These are phyloP conservation scores for Aspergillus sclerotialis DNA, from an alignment of 2,329 filamentous ascomycete genomes.

Conservation along the genomic window DNA sequence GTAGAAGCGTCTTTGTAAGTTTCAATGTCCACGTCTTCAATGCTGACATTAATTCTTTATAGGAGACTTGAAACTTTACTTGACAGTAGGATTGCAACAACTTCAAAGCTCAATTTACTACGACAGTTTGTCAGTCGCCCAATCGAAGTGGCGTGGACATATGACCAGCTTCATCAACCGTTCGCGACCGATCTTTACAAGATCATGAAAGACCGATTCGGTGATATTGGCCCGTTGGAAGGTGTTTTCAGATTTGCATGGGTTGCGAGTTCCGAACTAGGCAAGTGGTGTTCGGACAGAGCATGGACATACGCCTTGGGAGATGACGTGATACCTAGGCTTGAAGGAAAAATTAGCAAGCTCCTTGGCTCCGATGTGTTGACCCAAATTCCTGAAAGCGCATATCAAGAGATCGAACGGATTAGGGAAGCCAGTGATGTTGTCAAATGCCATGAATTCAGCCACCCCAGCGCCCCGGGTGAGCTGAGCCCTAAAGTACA, in stretches of 20 bases:
- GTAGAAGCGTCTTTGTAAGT: conserved; percentile 54
- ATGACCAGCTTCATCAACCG: conserved; percentile 46
- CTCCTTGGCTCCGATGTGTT: conserved; percentile 1
- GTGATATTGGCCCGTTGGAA: conserved; percentile 46
- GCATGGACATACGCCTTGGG: conserved; percentile 68
- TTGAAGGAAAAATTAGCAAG: conserved; percentile 45
- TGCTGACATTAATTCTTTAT: conserved; percentile 1
- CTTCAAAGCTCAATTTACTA: conserved; percentile 53
- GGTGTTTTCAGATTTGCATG: conserved; percentile 55
- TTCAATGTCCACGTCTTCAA: background rate
- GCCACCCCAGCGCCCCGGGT: conserved; percentile 26
- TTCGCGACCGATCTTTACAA: conserved; percentile 61
- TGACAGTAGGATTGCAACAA: conserved; percentile 76
- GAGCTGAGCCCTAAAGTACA: conserved; percentile 67
- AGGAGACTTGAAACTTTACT: conserved; percentile 68
- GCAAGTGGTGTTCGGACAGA: conserved; percentile 76
- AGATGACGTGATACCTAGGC: conserved; percentile 54
- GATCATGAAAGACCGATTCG: conserved; percentile 48
- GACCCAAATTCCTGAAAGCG: conserved; percentile 21
- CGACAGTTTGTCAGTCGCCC: conserved; percentile 54
- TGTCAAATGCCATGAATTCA: conserved; percentile 48
- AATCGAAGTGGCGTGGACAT: conserved; percentile 51
- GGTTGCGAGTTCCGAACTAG: conserved; percentile 59
- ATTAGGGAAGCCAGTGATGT: conserved; percentile 54
- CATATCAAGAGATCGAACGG: conserved; percentile 48